Percentiles rank a stretch among this genome's conserved stretches.
These are phyloP conservation scores for Solanum commersonii DNA, from an alignment of 257 asterid genomes.

Conservation along the genomic window DNA sequence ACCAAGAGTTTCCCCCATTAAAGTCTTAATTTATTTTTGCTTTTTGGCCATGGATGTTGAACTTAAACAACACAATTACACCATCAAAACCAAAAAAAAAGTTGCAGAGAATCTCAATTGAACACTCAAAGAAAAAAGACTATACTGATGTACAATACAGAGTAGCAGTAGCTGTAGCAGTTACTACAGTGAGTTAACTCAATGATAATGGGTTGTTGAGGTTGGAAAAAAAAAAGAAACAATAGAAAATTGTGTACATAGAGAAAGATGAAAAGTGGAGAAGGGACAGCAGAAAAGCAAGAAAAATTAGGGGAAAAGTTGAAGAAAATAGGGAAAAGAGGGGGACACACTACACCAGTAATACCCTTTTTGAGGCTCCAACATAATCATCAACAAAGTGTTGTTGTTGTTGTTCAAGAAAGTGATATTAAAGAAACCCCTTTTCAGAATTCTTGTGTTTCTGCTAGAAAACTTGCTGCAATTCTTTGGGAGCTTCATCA, in stretches of 20 bases:
- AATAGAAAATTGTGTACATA: slow-evolving; percentile 9
- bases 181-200: background rate
- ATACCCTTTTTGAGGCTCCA: slow-evolving; percentile 56
- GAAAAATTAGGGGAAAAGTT: slow-evolving; percentile 75
- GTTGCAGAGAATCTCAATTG: no score
- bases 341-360: slow-evolving; percentile 77
- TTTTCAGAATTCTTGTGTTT: slow-evolving; percentile 24
- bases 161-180: background rate
- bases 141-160: background rate
- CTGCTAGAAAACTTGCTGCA: slow-evolving; percentile 88
- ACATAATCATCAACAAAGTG: slow-evolving; percentile 4
- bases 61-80: background rate
- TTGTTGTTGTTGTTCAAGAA: slow-evolving; percentile 14
- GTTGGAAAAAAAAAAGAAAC: background rate
- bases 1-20: background rate
- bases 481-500: slow-evolving; percentile 72
- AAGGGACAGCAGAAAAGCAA: slow-evolving; percentile 61
- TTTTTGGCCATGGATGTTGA: background rate
- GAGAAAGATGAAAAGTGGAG: slow-evolving; percentile 57
- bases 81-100: no score
- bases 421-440: slow-evolving; percentile 4
- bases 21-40: background rate
- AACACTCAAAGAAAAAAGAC: background rate
- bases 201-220: background rate
- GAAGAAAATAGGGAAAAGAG: slow-evolving; percentile 65